phyloP scores from a whole-genome alignment of 129 eudicot species.

The Centella asiatica region DNA sequence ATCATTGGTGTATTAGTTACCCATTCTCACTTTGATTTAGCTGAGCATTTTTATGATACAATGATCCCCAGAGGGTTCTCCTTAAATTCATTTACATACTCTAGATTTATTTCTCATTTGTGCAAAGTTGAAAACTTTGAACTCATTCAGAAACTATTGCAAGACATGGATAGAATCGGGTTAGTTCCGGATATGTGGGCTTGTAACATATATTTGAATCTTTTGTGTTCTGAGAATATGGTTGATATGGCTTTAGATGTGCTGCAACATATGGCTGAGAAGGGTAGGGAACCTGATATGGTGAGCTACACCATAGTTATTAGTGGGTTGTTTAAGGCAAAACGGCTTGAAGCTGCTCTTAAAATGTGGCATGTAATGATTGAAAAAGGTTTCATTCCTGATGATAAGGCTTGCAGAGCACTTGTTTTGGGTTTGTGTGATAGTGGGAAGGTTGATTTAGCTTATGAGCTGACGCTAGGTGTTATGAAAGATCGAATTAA shows the following conservation, averaged over 20 bases:
- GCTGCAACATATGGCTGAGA: slow-evolving; percentile 43
- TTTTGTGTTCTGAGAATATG: slow-evolving; percentile 60
- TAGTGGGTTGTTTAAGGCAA: slow-evolving; percentile 57
- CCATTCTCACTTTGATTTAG: slow-evolving; percentile 57
- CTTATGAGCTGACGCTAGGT: slow-evolving; percentile 79
- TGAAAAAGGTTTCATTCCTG: slow-evolving; percentile 46
- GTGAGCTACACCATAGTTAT: slow-evolving; percentile 79
- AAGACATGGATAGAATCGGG: slow-evolving; percentile 71
- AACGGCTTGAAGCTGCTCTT: slow-evolving; percentile 50
- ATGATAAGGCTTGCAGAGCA: slow-evolving; percentile 72
- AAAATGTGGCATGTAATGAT: slow-evolving; percentile 80
- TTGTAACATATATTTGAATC: slow-evolving; percentile 64
- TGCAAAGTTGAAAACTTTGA: slow-evolving; percentile 74
- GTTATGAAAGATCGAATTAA: slow-evolving; percentile 45
- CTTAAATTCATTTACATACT: slow-evolving; percentile 74
- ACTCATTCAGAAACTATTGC: slow-evolving; percentile 49
- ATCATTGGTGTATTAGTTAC: slow-evolving; percentile 70
- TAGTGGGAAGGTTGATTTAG: slow-evolving; percentile 79
- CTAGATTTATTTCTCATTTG: slow-evolving; percentile 69
- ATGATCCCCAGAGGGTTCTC: slow-evolving; percentile 76
- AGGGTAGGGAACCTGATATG: slow-evolving; percentile 72
- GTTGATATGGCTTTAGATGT: slow-evolving; percentile 59
- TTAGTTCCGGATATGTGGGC: slow-evolving; percentile 82
- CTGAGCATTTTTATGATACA: slow-evolving; percentile 52
- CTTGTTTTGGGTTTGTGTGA: slow-evolving; percentile 77